phyloP scores from a whole-genome alignment of 169 alveolate genomes.

The Eimeria necatrix region DNA sequence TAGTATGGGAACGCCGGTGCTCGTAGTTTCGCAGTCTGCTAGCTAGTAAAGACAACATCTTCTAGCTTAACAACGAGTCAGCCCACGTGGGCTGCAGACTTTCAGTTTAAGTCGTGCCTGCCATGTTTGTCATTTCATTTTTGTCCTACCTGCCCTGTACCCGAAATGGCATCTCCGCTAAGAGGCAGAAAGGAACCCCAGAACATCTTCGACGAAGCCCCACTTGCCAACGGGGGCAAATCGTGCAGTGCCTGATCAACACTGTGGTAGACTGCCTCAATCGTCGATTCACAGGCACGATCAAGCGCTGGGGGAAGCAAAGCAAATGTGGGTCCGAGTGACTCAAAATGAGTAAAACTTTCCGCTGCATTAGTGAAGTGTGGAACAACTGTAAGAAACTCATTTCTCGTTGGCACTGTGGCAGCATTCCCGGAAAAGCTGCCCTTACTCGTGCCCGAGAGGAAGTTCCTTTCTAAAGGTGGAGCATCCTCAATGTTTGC shows the following conservation, averaged over 20 bases:
- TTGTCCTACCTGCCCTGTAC: neutral
- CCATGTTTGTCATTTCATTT: no score
- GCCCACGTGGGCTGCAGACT: no score
- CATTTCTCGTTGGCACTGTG: neutral
- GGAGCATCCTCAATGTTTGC: neutral
- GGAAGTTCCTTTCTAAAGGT: neutral
- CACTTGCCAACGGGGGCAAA: neutral
- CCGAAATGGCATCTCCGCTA: neutral
- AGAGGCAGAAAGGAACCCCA: slow-evolving; percentile 61
- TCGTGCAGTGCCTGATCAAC: slow-evolving; percentile 3
- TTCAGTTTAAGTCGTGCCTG: no score
- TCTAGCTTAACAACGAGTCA: no score
- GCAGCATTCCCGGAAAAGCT: neutral
- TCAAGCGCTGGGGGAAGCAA: neutral
- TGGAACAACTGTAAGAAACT: neutral
- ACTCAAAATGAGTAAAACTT: neutral
- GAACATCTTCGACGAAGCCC: neutral
- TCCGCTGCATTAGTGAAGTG: neutral
- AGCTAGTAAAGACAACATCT: no score
- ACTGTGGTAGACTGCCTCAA: slow-evolving; percentile 5
- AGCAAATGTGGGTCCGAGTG: slow-evolving; percentile 23
- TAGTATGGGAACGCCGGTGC: no score
- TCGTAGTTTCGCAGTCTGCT: no score
- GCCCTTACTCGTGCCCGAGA: neutral
- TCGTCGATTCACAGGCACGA: neutral